phyloP scores from a whole-genome alignment of 495 filamentous ascomycete genomes.

The Lentithecium fluviatile region DNA sequence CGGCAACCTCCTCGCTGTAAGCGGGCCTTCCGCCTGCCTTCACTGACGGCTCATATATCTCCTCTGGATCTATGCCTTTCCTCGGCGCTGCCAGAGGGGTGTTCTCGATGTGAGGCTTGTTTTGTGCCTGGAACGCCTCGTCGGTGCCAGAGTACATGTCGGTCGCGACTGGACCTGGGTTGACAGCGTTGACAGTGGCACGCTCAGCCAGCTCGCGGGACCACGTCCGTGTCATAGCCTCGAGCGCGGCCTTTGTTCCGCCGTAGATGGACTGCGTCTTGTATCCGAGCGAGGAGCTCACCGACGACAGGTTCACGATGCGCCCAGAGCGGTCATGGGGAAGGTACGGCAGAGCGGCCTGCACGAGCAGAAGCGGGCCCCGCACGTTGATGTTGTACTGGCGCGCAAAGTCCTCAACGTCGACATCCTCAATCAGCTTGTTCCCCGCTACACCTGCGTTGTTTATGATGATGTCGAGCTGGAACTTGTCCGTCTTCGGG shows the following conservation, averaged over 20 bases:
- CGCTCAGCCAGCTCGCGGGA: conserved; percentile 73
- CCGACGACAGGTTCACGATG: conserved; percentile 74
- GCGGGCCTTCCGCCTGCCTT: conserved; percentile 69
- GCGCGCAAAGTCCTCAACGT: conserved; percentile 60
- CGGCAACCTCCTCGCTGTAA: conserved; percentile 75
- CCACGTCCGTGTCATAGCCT: conserved; percentile 93
- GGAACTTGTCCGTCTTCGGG: conserved; percentile 53
- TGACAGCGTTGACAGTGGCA: conserved; percentile 81
- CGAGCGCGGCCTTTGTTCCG: conserved; percentile 84
- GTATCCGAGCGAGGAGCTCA: conserved; percentile 69
- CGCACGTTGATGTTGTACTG: conserved; percentile 83
- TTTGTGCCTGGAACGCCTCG: conserved; percentile 53
- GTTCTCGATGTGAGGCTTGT: conserved; percentile 59
- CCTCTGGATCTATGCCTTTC: conserved; percentile 59
- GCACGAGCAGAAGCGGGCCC: conserved; percentile 75
- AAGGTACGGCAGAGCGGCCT: conserved; percentile 67
- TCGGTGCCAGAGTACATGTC: conserved; percentile 66
- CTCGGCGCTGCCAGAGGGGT: conserved; percentile 62
- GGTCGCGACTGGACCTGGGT: conserved; percentile 82
- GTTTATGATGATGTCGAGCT: conserved; percentile 86
- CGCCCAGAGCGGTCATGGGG: conserved; percentile 72
- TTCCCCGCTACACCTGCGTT: conserved; percentile 75
- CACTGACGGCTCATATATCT: conserved; percentile 57
- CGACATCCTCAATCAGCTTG: conserved; percentile 57
- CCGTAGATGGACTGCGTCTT: conserved; percentile 74